These are phyloP conservation scores for Elongisporangium prolatum DNA, from an alignment of 352 stramenopile genomes.

Conservation along the genomic window DNA sequence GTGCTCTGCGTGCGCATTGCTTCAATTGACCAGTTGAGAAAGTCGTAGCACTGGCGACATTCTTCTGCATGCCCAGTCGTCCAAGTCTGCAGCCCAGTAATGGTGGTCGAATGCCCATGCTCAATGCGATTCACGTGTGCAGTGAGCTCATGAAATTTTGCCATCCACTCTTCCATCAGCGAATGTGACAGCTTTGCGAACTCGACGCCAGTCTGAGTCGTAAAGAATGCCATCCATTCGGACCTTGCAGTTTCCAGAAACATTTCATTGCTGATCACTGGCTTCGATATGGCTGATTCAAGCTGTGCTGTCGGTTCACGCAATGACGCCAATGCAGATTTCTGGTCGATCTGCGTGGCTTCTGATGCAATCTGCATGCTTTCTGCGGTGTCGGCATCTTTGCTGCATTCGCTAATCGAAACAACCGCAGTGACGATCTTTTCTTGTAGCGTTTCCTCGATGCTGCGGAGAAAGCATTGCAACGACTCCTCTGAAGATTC, in stretches of 20 bases:
- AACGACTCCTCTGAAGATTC: slow-evolving; percentile 14
- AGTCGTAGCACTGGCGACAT: slow-evolving; percentile 50
- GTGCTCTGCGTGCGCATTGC: slow-evolving; percentile 17
- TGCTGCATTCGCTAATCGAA: not conserved
- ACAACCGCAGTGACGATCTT: not conserved
- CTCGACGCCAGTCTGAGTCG: not conserved
- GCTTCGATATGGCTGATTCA: not conserved
- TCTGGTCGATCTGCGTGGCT: not conserved
- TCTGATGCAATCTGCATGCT: not conserved
- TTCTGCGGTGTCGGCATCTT: not conserved
- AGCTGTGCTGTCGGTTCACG: not conserved
- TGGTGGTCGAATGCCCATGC: slow-evolving; percentile 3
- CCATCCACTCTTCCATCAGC: not conserved
- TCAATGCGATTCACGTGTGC: slow-evolving; percentile 12
- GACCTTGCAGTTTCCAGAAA: not conserved
- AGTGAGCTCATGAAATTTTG: slow-evolving; percentile 9
- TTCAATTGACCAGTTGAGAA: slow-evolving; percentile 40
- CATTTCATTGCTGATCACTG: not conserved
- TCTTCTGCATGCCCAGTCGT: slow-evolving; percentile 35
- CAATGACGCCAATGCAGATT: not conserved
- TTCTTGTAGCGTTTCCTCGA: not conserved
- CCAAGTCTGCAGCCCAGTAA: slow-evolving; percentile 36
- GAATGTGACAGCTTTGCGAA: not conserved
- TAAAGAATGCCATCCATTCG: not conserved
- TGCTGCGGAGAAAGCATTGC: not conserved